Evolutionary conservation across 768 basidiomycete species (phyloP).

Genomic region (Gymnopilus dilepis): DNA sequence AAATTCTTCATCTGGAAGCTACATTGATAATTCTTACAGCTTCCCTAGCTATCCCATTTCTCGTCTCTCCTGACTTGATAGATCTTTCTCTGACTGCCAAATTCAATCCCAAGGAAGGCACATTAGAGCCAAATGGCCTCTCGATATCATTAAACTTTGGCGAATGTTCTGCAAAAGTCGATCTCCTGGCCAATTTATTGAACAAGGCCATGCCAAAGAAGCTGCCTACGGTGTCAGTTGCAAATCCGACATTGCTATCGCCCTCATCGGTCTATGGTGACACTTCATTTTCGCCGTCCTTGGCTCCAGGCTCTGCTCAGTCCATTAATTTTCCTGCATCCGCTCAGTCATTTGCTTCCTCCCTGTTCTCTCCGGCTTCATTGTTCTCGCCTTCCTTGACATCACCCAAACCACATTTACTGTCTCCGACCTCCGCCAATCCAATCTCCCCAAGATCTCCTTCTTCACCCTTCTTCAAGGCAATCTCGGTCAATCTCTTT

Average conservation of each 20-base stretch:
- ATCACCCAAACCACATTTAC: constrained; percentile 22
- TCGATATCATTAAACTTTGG: constrained; percentile 50
- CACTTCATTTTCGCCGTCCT: constrained; percentile 22
- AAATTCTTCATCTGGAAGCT: not conserved
- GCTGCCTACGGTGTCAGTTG: constrained; percentile 6
- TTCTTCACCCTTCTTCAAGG: constrained; percentile 45
- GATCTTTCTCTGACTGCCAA: constrained; percentile 52
- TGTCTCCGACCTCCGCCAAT: constrained; percentile 24
- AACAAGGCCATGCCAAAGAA: constrained; percentile 27
- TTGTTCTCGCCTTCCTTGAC: constrained; percentile 27
- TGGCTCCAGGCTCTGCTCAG: constrained; percentile 24
- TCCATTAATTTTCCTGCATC: constrained; percentile 30
- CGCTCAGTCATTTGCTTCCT: constrained; percentile 32
- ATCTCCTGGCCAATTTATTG: constrained; percentile 44
- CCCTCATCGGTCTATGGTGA: constrained; percentile 16
- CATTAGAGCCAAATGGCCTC: constrained; percentile 58
- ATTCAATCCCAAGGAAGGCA: constrained; percentile 63
- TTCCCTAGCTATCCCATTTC: constrained; percentile 38
- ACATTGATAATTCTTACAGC: constrained; percentile 14
- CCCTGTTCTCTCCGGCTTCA: constrained; percentile 32
- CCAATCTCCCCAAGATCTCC: constrained; percentile 33
- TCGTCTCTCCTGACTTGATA: constrained; percentile 52
- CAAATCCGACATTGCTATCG: constrained; percentile 4
- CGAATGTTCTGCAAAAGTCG: constrained; percentile 51
- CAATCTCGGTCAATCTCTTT: constrained; percentile 46